Base-by-base conservation (phyloP, 2,329 filamentous ascomycete genomes). In the Bipolaris sorokiniana region DNA sequence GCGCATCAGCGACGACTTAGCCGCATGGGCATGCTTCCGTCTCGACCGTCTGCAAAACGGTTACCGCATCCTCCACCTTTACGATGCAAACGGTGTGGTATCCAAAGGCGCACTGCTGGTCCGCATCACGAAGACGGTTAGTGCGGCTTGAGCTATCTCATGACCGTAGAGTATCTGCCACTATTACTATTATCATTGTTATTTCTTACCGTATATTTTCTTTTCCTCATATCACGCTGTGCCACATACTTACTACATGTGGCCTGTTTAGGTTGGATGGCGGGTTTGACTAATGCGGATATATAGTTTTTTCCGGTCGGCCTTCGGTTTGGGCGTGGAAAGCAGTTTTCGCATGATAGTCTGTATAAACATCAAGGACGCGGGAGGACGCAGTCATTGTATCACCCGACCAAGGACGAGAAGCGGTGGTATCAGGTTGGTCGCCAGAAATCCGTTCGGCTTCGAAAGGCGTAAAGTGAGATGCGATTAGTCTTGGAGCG, bases 21-120 rank as follows among this genome's bases (percentile, higher is more conserved):
- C 92, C 10, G 92, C 90, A 2, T 98, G 95, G 95, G 88, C 90
- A 1, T 97, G 92, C 70, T 88, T 96, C 66, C 84, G 92, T 37
- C 84, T 98, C 20, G 92, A 97, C 77, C 84, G 92, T 7, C 76
- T 97, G 57, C 86, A 86, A 58, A 79, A 84, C 33, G 94, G 95
- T 0, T 90, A 90, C 65, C 83, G 92, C 10, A 87, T 97, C 64
- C 81, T 98, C 54, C 89, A 88, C 67, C 78, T 98, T 56, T 82
- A 90, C 61, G 88, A 96, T 71, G 80, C 82, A 23, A 83, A 87
- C 60, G 91, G 91, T 0, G 79, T 82, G 28, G 76, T 86, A 54
- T 89, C 85, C 2, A 83, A 86, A 20, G 92, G 91, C 0, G 82
- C 87, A 13, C 70, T 98, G 48, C 77, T 98, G 57, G 86, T 97